Evolutionary conservation across 2,329 filamentous ascomycete species (phyloP).

Genomic region (Periconia sp.): DNA sequence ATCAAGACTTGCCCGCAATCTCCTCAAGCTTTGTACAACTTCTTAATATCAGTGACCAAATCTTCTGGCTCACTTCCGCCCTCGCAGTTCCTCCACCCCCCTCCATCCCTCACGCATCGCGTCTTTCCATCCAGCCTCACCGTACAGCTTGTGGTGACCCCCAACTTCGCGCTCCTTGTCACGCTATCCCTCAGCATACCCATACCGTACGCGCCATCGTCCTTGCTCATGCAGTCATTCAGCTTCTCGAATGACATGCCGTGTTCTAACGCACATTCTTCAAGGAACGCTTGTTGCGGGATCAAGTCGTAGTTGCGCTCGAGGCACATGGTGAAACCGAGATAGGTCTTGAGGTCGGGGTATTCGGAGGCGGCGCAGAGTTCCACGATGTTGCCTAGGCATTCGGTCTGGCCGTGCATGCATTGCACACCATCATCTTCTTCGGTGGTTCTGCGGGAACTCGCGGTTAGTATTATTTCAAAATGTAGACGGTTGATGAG

Average conservation of each 20-base stretch:
- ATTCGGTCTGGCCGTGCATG: constrained; percentile 87
- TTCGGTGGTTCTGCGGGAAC: constrained; percentile 56
- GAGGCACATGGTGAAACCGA: constrained; percentile 93
- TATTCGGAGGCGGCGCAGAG: constrained; percentile 85
- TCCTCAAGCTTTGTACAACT: constrained; percentile 55
- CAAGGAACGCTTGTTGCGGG: constrained; percentile 73
- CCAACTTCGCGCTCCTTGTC: constrained; percentile 56
- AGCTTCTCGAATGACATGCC: constrained; percentile 80
- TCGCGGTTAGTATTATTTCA: background rate
- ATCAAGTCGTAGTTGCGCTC: constrained; percentile 75
- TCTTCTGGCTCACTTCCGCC: constrained; percentile 68
- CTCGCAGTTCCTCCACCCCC: constrained; percentile 78
- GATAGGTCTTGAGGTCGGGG: constrained; percentile 80
- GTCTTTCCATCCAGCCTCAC: constrained; percentile 71
- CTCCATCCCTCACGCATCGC: constrained; percentile 81
- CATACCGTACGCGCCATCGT: constrained; percentile 72
- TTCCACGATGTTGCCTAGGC: constrained; percentile 90
- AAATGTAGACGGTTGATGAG: background rate
- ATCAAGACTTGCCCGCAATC: background rate
- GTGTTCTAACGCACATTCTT: constrained; percentile 88
- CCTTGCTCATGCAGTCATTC: constrained; percentile 77
- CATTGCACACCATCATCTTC: constrained; percentile 82
- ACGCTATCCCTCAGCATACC: constrained; percentile 70
- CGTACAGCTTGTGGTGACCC: constrained; percentile 52
- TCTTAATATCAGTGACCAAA: constrained; percentile 75